A percentile compares a stretch with the other conserved stretches of the same genome.
Conservation (phyloP, 2,329 filamentous ascomycete genomes). For the Trichoderma sp. region DNA sequence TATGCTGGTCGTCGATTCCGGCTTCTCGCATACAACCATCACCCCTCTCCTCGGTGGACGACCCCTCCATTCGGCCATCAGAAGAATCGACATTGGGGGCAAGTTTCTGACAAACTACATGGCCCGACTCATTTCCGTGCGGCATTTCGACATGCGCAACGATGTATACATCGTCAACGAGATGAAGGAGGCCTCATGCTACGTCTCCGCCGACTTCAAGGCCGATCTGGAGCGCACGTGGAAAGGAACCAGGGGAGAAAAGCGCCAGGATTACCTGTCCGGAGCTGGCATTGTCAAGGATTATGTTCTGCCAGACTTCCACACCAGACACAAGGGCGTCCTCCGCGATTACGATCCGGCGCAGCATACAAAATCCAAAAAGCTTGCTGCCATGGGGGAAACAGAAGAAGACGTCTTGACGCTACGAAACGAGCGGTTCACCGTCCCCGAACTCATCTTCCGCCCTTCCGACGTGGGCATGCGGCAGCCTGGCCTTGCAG, state of each 20-base stretch:
- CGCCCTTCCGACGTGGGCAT: slow-evolving; percentile 81
- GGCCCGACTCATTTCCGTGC: slow-evolving; percentile 81
- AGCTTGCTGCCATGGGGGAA: slow-evolving; percentile 42
- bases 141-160: slow-evolving; percentile 94
- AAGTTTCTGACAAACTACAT: slow-evolving; percentile 93
- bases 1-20: slow-evolving; percentile 83
- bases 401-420: slow-evolving; percentile 73
- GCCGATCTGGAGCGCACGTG: slow-evolving; percentile 76
- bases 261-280: slow-evolving; percentile 46
- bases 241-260: slow-evolving; percentile 68
- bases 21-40: slow-evolving; percentile 89
- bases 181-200: slow-evolving; percentile 89
- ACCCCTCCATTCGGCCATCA: slow-evolving; percentile 75
- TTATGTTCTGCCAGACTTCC: slow-evolving; percentile 84
- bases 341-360: slow-evolving; percentile 74
- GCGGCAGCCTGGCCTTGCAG: slow-evolving; percentile 75
- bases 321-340: slow-evolving; percentile 59
- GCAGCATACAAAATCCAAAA: slow-evolving; percentile 51
- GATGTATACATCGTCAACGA: slow-evolving; percentile 92
- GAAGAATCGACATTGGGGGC: slow-evolving; percentile 84
- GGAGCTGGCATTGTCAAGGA: slow-evolving; percentile 72
- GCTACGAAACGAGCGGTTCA: slow-evolving; percentile 87
- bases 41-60: slow-evolving; percentile 80
- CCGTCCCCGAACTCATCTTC: slow-evolving; percentile 86
- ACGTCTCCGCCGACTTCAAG: slow-evolving; percentile 73